phyloP scores from a whole-genome alignment of 495 filamentous ascomycete genomes.

The Lichenothelia convexa region DNA sequence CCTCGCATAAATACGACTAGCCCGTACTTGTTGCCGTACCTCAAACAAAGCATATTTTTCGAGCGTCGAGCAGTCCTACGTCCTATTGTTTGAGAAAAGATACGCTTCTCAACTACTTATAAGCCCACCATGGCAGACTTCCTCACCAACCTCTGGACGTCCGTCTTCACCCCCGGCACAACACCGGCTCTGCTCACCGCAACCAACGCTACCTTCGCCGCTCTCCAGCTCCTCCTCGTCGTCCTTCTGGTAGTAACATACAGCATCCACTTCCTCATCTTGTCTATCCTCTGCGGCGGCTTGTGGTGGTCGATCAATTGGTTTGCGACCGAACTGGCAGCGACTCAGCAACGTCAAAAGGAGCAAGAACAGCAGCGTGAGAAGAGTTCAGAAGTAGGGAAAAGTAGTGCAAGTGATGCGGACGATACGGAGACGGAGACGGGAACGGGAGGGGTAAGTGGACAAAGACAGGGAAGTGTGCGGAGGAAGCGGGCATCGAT shows the following conservation, averaged over 20 bases:
- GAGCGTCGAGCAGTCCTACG: too few relatives aligned
- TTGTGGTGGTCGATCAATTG: constrained; percentile 93
- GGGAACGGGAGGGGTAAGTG: constrained; percentile 14
- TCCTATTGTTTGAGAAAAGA: too few relatives aligned
- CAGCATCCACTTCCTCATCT: constrained; percentile 70
- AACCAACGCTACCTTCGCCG: constrained; percentile 75
- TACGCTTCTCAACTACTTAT: too few relatives aligned
- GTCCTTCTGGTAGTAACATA: constrained; percentile 61
- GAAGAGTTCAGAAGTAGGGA: constrained; percentile 21
- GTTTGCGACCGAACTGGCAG: constrained; percentile 69
- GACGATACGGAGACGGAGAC: constrained; percentile 10
- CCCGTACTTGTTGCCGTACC: too few relatives aligned
- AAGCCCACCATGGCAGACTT: constrained; percentile 68
- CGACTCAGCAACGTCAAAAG: constrained; percentile 44
- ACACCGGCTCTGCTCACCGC: constrained; percentile 76
- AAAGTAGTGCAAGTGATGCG: too few relatives aligned
- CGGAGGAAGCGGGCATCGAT: too few relatives aligned
- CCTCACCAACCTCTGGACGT: constrained; percentile 65
- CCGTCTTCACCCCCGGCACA: constrained; percentile 79
- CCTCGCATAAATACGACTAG: too few relatives aligned
- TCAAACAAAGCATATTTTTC: too few relatives aligned
- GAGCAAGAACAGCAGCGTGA: constrained; percentile 34
- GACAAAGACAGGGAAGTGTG: constrained; percentile 19
- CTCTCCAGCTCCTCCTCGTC: constrained; percentile 62
- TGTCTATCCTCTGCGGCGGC: constrained; percentile 58